Evolutionary conservation across 164 flowering plant species (phyloP), one percentile per base, ranked within the genome.

Genomic region (Houttuynia cordata): DNA sequence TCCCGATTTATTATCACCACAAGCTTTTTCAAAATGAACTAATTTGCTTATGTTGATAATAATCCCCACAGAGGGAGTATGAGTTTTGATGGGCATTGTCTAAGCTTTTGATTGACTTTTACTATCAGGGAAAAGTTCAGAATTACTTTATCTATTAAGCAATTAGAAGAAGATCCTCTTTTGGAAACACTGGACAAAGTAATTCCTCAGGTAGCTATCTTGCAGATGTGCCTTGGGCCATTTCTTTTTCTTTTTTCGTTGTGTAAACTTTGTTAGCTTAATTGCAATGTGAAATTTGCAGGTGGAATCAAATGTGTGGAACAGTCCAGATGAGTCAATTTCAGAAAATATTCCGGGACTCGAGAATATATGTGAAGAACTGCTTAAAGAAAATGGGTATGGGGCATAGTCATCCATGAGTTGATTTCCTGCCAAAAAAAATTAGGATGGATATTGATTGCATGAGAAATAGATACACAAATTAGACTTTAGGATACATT

Each of bases 281-380:
- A 30, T 30, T 30, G 6, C 8, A 21, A n/a, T 56, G 57, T 7
- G 17, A 21, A 40, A 52, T 21, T 53, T 56, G 55, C 60, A 63
- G 66, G 47, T 49, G 1, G 19, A 7, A 22, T 40, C 69, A 25
- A 56, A 60, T 34, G 37, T 41, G 20, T 18, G 10, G 30, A 53
- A 52, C 59, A 19, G 40, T 50, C 42, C 61, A 57, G 64, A 70
- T 17, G 60, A 45, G 57, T 62, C 56, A 57, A 65, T 65, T 61
- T 81, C 81, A 61, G 91, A 85, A 65, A 95, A 91, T 56, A 87
- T 92, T 68, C 96, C 88, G 22, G 96, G 95, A 40, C 98, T 92
- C 61, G 82, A 83, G 71, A 68, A 77, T 62, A 88, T 92, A 47
- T 65, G 86, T 56, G 64, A 78, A 55, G 98, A 92, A 78, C 81